These are phyloP conservation scores for Aspergillus floridensis DNA, from an alignment of 2,329 filamentous ascomycete genomes.

Conservation along the genomic window DNA sequence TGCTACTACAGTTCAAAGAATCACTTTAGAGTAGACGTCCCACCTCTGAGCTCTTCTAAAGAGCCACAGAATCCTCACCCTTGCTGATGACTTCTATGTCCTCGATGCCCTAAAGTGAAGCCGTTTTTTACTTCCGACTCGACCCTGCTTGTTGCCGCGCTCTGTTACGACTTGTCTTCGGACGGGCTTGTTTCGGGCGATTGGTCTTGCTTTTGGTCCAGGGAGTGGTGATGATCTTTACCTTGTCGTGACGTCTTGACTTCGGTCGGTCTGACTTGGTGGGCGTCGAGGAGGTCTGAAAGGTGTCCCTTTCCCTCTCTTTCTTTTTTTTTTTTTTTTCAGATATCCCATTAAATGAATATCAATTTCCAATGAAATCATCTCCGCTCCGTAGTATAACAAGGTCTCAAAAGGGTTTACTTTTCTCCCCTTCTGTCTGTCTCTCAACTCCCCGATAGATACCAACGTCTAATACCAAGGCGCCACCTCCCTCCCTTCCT, in stretches of 20 bases:
- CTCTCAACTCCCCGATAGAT: too few species aligned
- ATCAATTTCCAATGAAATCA: not conserved
- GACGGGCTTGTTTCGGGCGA: too few species aligned
- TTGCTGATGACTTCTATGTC: constrained; percentile 87
- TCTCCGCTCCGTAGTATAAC: too few species aligned
- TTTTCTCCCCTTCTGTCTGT: too few species aligned
- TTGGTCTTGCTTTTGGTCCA: too few species aligned
- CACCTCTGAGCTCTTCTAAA: constrained; percentile 86
- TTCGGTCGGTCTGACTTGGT: constrained; percentile 75
- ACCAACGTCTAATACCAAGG: not conserved
- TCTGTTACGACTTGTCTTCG: too few species aligned
- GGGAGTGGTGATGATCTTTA: constrained; percentile 94
- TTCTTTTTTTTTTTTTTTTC: constrained; percentile 45
- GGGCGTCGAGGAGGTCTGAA: constrained; percentile 91
- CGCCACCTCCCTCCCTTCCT: not conserved
- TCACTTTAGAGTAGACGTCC: constrained; percentile 98
- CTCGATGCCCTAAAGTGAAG: constrained; percentile 88
- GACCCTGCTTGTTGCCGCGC: too few species aligned
- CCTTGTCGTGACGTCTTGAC: constrained; percentile 68
- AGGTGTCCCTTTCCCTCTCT: constrained; percentile 61
- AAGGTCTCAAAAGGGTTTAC: too few species aligned
- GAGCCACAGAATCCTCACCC: constrained; percentile 90
- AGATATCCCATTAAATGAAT: not conserved
- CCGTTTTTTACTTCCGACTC: constrained; percentile 55
- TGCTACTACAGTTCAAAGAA: constrained; percentile 59